These are phyloP conservation scores for Barbatosphaeria neglecta DNA, from an alignment of 495 filamentous ascomycete genomes.

Conservation along the genomic window DNA sequence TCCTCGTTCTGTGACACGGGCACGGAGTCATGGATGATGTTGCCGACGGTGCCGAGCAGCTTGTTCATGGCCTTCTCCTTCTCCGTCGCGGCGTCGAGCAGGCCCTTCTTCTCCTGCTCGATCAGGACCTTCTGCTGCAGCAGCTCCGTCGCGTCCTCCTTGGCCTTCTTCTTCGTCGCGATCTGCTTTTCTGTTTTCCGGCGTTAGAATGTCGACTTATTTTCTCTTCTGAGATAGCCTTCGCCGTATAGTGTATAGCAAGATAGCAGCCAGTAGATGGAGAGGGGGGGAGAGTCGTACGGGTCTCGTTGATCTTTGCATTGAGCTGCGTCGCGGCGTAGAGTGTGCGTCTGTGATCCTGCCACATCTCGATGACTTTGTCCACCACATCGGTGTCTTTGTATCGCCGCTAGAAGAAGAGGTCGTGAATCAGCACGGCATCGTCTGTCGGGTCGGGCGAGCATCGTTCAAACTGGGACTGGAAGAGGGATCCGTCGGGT, in stretches of 20 bases:
- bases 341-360: conserved; percentile 66
- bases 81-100: conserved; percentile 58
- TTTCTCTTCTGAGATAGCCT: no score
- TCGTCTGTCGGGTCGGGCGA: no score
- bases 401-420: conserved; percentile 48
- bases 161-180: conserved; percentile 86
- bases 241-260: no score
- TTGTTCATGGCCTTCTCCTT: conserved; percentile 61
- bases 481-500: no score
- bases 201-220: no score
- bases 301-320: conserved; percentile 71
- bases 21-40: conserved; percentile 85
- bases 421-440: no score
- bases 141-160: conserved; percentile 78
- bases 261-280: no score
- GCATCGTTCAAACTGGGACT: no score
- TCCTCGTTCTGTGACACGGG: conserved; percentile 91
- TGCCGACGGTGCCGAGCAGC: conserved; percentile 80
- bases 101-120: conserved; percentile 66
- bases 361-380: conserved; percentile 76
- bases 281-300: background rate
- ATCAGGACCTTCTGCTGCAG: conserved; percentile 63
- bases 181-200: conserved; percentile 73
- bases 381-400: conserved; percentile 77
- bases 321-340: conserved; percentile 73